phyloP scores from a whole-genome alignment of 2,329 filamentous ascomycete genomes.

The Fusarium fujikuroi region DNA sequence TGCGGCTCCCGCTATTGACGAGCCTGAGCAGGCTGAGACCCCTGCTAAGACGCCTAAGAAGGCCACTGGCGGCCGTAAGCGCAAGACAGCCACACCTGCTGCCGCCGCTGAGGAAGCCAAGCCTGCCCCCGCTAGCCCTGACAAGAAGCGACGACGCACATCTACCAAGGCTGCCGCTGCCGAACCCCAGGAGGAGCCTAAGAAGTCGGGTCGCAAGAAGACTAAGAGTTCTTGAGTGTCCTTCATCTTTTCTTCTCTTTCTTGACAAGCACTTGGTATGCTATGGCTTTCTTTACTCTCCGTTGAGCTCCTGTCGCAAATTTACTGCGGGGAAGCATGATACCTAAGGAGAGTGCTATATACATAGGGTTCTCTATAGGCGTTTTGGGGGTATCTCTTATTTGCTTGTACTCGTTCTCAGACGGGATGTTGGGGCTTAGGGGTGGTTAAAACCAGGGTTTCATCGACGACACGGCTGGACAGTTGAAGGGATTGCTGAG shows the following conservation, averaged over 20 bases:
- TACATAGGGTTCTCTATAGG: conserved; percentile 38
- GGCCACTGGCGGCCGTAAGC: conserved; percentile 62
- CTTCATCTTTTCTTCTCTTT: conserved; percentile 31
- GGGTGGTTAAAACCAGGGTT: conserved; percentile 21
- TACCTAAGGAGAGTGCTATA: conserved; percentile 39
- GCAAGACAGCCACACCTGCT: conserved; percentile 64
- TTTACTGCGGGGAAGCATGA: conserved; percentile 35
- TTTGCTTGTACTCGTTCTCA: conserved; percentile 28
- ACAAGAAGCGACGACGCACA: conserved; percentile 71
- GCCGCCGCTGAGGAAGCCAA: conserved; percentile 54
- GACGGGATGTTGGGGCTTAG: conserved; percentile 20
- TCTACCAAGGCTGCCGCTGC: conserved; percentile 65
- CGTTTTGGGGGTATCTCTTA: conserved; percentile 33
- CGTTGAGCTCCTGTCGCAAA: conserved; percentile 29
- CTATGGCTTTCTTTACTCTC: conserved; percentile 25
- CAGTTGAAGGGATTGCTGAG: conserved; percentile 15
- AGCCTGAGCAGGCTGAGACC: conserved; percentile 58
- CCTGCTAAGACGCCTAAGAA: conserved; percentile 69
- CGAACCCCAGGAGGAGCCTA: conserved; percentile 66
- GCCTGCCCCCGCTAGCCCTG: conserved; percentile 62
- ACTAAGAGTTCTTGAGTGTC: conserved; percentile 54
- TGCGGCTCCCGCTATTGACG: conserved; percentile 47
- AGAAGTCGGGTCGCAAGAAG: conserved; percentile 71
- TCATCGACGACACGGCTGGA: conserved; percentile 20
- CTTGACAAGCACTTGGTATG: conserved; percentile 19